Conservation (phyloP, 306 rosid species). For the Vigna nakashimae region DNA sequence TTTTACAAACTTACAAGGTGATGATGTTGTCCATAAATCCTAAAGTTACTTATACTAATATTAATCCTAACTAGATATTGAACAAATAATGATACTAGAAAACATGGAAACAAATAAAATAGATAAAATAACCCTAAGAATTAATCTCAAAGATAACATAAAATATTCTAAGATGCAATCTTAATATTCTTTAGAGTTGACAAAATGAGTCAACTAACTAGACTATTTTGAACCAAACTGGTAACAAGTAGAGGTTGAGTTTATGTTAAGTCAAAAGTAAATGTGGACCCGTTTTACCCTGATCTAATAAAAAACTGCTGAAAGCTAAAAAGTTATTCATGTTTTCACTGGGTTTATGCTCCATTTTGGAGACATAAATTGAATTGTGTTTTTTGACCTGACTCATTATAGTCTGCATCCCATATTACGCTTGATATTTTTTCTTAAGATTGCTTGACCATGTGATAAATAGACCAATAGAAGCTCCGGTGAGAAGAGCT, state of each 20-base stretch:
- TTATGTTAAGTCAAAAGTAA: background rate
- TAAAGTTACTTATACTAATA: background rate
- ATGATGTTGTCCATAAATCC: background rate
- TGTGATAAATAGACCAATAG: background rate
- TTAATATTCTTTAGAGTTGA: background rate
- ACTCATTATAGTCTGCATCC: background rate
- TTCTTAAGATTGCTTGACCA: constrained; percentile 8
- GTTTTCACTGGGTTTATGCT: background rate
- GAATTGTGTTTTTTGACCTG: background rate
- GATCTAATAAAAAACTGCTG: background rate
- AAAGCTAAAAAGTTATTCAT: too few species aligned
- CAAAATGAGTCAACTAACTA: background rate
- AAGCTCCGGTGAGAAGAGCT: background rate
- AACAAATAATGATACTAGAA: background rate
- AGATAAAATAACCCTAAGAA: background rate
- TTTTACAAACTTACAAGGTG: background rate
- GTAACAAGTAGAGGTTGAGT: too few species aligned
- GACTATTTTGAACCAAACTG: background rate
- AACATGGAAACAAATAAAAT: background rate
- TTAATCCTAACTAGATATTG: constrained; percentile 6
- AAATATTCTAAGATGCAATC: background rate
- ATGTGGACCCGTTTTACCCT: background rate
- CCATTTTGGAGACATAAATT: background rate
- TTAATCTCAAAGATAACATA: background rate
- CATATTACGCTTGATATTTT: too few species aligned